phyloP scores from a whole-genome alignment of 257 asterid species.

The Solanum medicagineum region DNA sequence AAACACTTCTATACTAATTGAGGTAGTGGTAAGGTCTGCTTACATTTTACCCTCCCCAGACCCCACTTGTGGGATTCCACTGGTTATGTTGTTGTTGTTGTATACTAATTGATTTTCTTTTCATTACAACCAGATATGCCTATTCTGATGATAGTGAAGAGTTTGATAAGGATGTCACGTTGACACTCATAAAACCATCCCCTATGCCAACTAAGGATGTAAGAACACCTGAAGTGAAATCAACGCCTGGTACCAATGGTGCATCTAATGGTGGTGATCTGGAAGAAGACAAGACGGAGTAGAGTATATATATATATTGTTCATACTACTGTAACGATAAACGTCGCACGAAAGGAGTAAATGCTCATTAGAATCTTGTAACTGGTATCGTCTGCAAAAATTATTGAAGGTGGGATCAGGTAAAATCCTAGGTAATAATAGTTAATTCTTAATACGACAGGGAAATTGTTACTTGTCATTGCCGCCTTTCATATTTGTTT shows the following conservation, averaged over 20 bases:
- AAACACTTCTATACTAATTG: not conserved
- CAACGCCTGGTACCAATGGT: conserved; percentile 21
- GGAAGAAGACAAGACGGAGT: conserved; percentile 71
- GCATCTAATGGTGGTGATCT: conserved; percentile 15
- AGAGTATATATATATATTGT: not conserved
- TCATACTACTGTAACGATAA: not conserved
- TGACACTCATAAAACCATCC: conserved; percentile 73
- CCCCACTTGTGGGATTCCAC: no score
- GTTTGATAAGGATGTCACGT: conserved; percentile 60
- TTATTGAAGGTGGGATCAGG: not conserved
- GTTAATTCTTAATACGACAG: not conserved
- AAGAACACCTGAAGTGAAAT: conserved; percentile 27
- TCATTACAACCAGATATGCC: conserved; percentile 43
- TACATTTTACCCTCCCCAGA: no score
- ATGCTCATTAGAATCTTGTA: not conserved
- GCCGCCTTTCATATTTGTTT: not conserved
- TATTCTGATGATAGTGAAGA: conserved; percentile 73
- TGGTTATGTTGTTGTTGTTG: no score
- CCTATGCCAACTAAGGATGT: conserved; percentile 39
- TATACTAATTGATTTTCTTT: not conserved
- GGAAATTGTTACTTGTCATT: not conserved
- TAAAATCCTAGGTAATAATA: not conserved
- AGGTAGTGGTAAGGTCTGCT: no score
- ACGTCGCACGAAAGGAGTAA: not conserved
- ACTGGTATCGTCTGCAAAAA: not conserved